Evolutionary conservation across 2,329 filamentous ascomycete species (phyloP).

Genomic region (Sporothrix luriei): DNA sequence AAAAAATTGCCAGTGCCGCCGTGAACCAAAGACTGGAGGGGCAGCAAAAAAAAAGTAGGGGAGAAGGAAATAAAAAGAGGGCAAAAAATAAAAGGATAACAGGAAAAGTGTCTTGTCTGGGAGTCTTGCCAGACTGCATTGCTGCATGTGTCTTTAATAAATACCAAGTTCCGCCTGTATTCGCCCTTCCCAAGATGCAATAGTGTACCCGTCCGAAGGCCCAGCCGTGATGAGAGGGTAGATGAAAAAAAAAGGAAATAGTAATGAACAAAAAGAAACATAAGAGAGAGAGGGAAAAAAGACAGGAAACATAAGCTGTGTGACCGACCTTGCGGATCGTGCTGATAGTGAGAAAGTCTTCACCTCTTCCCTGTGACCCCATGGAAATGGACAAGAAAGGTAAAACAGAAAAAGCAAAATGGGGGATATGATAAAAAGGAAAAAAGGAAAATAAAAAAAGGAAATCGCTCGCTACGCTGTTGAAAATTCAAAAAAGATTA

Average conservation of each 20-base stretch:
- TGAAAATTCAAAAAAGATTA: slow-evolving; percentile 38
- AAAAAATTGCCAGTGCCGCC: slow-evolving; percentile 26
- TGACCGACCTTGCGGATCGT: slow-evolving; percentile 55
- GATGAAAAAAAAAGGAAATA: slow-evolving; percentile 38
- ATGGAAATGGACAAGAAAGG: slow-evolving; percentile 46
- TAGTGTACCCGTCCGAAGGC: slow-evolving; percentile 54
- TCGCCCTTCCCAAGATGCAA: slow-evolving; percentile 58
- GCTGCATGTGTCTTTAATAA: slow-evolving; percentile 36
- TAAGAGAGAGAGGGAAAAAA: slow-evolving; percentile 27
- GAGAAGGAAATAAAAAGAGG: slow-evolving; percentile 10
- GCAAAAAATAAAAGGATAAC: slow-evolving; percentile 31
- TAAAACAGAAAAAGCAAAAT: slow-evolving; percentile 41
- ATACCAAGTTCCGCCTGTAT: slow-evolving; percentile 52
- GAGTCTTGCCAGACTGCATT: slow-evolving; percentile 34
- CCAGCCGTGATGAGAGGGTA: slow-evolving; percentile 58
- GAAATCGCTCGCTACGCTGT: slow-evolving; percentile 47
- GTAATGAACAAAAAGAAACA: slow-evolving; percentile 29
- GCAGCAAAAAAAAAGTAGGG: slow-evolving; percentile 40
- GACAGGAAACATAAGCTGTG: slow-evolving; percentile 37
- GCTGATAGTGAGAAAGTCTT: slow-evolving; percentile 39
- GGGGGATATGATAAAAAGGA: slow-evolving; percentile 18
- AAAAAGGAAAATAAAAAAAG: slow-evolving; percentile 38
- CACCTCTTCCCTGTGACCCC: slow-evolving; percentile 41
- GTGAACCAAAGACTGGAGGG: slow-evolving; percentile 33
- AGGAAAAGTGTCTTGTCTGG: slow-evolving; percentile 28